Evolutionary conservation across 83 land plant species (phyloP), one percentile per base, ranked within the genome.

Genomic region (Thuja plicata): DNA sequence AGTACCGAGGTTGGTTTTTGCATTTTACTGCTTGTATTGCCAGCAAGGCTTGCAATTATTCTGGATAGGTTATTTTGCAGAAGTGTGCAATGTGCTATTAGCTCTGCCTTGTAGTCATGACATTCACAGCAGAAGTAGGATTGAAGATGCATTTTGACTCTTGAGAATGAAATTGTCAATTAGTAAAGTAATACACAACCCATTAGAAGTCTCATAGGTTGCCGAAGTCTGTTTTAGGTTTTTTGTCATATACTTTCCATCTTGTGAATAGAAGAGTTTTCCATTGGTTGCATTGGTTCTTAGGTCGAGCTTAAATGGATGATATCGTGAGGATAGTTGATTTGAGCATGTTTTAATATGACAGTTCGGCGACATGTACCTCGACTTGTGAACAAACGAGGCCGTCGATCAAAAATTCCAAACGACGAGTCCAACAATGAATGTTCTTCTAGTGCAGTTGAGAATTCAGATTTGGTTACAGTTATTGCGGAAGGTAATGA

Each of bases 351-450:
- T 88, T 84, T 41, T 78, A 35, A 45, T 32, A 41, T 54, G 43
- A 80, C 89, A 89, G 90, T 89, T 40, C 78, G 88, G 41, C 88
- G 87, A n/a, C 86, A 70, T 85, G 88, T 89, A 30, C 90, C 90
- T 45, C 87, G 90, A 9, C 83, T 89, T 71, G 88, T 89, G 50
- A 43, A 73, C 48, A 85, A 73, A 62, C 88, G 90, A 54, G 90
- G 90, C 32, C 12, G 80, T 86, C 34, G 40, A 3, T 30, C 79
- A 50, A 62, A 60, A n/a, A 60, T 37, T 19, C 89, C 38, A 35
- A 34, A 32, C 84, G 74, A 50, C 37, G 87, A 84, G 3, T 50
- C 83, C 17, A 84, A 46, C 35, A 86, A 57, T 86, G 87, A 37
- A 34, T 86, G 85, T 24, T 46, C 85, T 83, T 83, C 85, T 83